These are phyloP conservation scores for Polymyxa betae DNA, from an alignment of 208 protist genomes.

Conservation along the genomic window DNA sequence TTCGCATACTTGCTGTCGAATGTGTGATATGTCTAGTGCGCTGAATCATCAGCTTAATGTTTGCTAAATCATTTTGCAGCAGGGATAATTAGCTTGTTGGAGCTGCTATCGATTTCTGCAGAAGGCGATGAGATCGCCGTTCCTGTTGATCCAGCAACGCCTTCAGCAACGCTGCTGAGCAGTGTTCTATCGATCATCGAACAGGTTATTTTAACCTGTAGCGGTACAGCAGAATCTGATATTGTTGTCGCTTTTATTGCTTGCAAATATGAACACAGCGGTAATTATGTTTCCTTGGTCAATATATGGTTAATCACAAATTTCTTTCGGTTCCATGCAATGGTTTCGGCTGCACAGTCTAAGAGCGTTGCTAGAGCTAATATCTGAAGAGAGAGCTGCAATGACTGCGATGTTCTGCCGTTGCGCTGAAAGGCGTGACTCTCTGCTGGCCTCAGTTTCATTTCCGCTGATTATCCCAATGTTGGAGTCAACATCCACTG, in stretches of 20 bases:
- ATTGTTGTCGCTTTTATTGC: background rate
- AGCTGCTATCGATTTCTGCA: background rate
- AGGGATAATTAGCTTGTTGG: background rate
- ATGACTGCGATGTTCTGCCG: background rate
- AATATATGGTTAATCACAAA: no score
- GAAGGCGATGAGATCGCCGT: background rate
- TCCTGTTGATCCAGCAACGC: background rate
- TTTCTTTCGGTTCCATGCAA: no score
- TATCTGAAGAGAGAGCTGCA: background rate
- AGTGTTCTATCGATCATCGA: background rate
- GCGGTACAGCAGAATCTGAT: background rate
- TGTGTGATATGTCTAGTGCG: no score
- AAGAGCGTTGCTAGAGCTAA: background rate
- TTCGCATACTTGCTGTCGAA: no score
- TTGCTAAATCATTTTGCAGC: background rate
- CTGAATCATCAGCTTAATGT: no score
- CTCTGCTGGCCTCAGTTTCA: background rate
- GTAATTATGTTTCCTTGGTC: no score
- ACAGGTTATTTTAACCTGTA: background rate
- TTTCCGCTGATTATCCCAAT: background rate
- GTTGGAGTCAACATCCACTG: background rate
- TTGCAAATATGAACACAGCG: no score
- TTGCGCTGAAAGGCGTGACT: background rate
- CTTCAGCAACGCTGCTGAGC: background rate
- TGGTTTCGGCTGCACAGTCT: no score